These are phyloP conservation scores for Pochonia chlamydosporia DNA, from an alignment of 2,329 filamentous ascomycete species.

Conservation along the genomic window DNA sequence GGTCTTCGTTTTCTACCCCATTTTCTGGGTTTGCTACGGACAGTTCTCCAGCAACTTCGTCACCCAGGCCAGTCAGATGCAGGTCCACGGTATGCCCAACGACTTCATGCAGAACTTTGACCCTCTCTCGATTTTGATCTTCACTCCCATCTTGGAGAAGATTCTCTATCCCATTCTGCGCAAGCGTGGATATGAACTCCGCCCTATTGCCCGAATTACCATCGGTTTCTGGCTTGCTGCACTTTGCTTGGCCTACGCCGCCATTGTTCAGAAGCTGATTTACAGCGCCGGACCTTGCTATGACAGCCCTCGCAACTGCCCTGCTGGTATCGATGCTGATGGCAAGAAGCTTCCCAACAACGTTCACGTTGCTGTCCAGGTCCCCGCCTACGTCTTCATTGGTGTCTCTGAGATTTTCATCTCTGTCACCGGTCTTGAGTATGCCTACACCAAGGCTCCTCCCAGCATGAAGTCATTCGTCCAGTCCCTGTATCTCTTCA, in stretches of 20 bases:
- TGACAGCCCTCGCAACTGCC: constrained; percentile 33
- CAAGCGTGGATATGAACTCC: constrained; percentile 51
- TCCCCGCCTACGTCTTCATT: constrained; percentile 51
- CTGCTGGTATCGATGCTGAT: constrained; percentile 20
- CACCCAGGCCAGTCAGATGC: constrained; percentile 53
- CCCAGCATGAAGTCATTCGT: constrained; percentile 61
- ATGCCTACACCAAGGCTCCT: constrained; percentile 69
- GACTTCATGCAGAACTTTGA: constrained; percentile 66
- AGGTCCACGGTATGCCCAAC: constrained; percentile 61
- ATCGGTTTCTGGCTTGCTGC: constrained; percentile 54
- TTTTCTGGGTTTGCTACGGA: constrained; percentile 64
- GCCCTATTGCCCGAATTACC: constrained; percentile 60
- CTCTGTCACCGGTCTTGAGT: constrained; percentile 64
- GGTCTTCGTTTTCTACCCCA: constrained; percentile 61
- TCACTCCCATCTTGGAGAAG: constrained; percentile 59
- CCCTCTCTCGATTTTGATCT: constrained; percentile 59
- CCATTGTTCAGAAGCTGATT: constrained; percentile 55
- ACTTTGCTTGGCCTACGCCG: constrained; percentile 52
- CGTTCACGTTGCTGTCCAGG: constrained; percentile 49
- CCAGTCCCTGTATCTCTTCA: constrained; percentile 54
- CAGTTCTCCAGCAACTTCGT: constrained; percentile 64
- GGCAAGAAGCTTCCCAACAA: constrained; percentile 30
- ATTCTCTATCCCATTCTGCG: constrained; percentile 57
- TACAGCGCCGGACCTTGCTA: constrained; percentile 49
- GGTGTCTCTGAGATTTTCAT: constrained; percentile 57